Conservation (phyloP, 257 asterid species). For the Petunia secreta region DNA sequence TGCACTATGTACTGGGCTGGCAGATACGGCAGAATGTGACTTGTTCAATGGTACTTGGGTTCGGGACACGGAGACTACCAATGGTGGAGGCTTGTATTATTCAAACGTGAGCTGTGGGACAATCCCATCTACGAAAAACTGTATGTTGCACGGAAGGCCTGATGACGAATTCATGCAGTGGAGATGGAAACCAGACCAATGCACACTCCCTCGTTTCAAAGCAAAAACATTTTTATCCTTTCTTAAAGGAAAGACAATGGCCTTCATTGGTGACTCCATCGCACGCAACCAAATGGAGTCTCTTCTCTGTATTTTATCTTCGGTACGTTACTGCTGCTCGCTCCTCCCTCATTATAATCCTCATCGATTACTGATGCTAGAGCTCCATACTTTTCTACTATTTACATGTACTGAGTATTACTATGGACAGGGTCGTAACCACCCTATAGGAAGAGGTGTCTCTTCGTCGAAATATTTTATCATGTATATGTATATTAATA, state of each 20-base stretch:
- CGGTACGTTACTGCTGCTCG: conserved; percentile 36
- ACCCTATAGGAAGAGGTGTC: no score
- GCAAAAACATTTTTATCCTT: conserved; percentile 43
- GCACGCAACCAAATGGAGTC: conserved; percentile 83
- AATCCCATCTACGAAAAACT: conserved; percentile 51
- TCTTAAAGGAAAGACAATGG: conserved; percentile 63
- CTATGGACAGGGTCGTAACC: no score
- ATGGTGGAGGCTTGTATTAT: conserved; percentile 33
- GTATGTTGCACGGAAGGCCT: conserved; percentile 62
- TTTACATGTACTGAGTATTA: no score
- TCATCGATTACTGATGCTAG: conserved; percentile 9
- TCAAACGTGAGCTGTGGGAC: conserved; percentile 59
- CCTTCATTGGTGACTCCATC: conserved; percentile 75
- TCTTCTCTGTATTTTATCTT: conserved; percentile 67
- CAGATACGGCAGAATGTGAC: conserved; percentile 37
- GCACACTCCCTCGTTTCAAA: conserved; percentile 56
- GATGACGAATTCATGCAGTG: conserved; percentile 59
- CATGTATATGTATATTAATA: no score
- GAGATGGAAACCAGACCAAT: conserved; percentile 81
- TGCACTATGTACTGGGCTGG: no score
- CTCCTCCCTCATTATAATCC: no score
- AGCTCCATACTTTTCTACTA: no score
- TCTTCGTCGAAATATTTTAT: no score
- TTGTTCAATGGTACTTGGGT: conserved; percentile 71
- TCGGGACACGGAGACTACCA: neutral